Base-by-base conservation (phyloP, 2,329 filamentous ascomycete species). In the Aureobasidium sp. region DNA sequence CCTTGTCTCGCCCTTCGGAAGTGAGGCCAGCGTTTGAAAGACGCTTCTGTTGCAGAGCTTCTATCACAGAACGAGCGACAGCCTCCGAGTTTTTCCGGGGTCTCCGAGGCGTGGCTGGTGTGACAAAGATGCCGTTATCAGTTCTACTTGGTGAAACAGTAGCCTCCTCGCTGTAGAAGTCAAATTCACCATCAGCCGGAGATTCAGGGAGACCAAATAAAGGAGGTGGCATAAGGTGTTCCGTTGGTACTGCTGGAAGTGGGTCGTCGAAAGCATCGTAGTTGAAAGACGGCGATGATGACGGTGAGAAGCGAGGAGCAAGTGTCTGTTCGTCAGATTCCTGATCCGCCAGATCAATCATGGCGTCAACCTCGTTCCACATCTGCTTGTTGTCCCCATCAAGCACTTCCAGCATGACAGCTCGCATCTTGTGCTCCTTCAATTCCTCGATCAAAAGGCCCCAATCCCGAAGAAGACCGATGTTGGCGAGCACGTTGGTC, bases 301-400 rank as follows among this genome's bases (percentile, higher is more conserved):
- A 77, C 7, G 82, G 82, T 8, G 82, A 84, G 39, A 77, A 74
- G 43, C 79, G 78, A 37, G 79, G 78, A 9, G 77, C 75, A 37
- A 75, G 69, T 26, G 78, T 76, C 24, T 80, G 76, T 63, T 85
- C 82, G 29, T 86, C 83, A 51, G 83, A 82, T 67, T 87, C 84
- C 65, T 87, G 79, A 50, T 86, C 86, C 50, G 90, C 90, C n/a
- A 95, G 78, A 37, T 89, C 88, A 71, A 95, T 94, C 75, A 95
- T 92, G 15, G 89, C 89, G 72, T 94, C 89, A 1, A 91, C 90
- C 71, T 94, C 89, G 68, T 86, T 84, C 89, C 89, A 95, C 51
- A 89, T 78, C 13, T 78, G 76, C 13, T 81, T 79, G 26, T 85
- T 81, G 6, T 81, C 71, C 7, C 88, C 87, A 63, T 82, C 76